Base-by-base conservation (phyloP, 345 rosid genomes). In the Viola odorata region DNA sequence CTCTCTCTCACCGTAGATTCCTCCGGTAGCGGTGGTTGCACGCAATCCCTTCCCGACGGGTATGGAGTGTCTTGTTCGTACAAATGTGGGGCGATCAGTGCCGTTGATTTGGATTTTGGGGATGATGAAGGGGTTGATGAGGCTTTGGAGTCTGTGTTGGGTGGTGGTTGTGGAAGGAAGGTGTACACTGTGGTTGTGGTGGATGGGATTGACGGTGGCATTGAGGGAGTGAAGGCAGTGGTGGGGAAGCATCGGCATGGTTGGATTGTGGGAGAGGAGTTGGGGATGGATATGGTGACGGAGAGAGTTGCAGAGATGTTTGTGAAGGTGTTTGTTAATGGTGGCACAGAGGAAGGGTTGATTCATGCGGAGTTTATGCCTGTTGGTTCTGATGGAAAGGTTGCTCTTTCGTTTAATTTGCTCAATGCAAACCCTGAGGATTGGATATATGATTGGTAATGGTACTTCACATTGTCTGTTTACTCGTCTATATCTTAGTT, bases 291-390 rank as follows among this genome's bases (percentile, higher is more conserved):
- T 53, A 56, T 39, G 1, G 45, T 78, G 55, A 82, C 53, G n/a
- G 77, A 47, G 55, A 82, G 70, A 72, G 77, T 82, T 17, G 87
- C 87, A 0, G 96, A 88, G 81, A 71, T 83, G 50, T 83, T 94
- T 32, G 85, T 81, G 11, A 81, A 81, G 72, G 78, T 82, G 78
- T 90, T 90, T 80, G 79, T 75, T n/a, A 84, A 90, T 60, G 97
- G 97, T 52, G 97, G 92, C 39, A 80, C 78, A 65, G 91, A 87
- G 17, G 85, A 88, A 48, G 96, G 83, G 1, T 74, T 77, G 49
- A 81, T 94, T 67, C 86, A 71, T 49, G 86, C 79, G 49, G 99
- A 86, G 83, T 88, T 84, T 71, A 90, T 90, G 96, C 99, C 99
- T 6, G 95, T 88, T 12, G 97, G 96, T 64, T 76, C 99, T 38